These are phyloP conservation scores for Podospora conica DNA, from an alignment of 495 filamentous ascomycete genomes.

Conservation along the genomic window DNA sequence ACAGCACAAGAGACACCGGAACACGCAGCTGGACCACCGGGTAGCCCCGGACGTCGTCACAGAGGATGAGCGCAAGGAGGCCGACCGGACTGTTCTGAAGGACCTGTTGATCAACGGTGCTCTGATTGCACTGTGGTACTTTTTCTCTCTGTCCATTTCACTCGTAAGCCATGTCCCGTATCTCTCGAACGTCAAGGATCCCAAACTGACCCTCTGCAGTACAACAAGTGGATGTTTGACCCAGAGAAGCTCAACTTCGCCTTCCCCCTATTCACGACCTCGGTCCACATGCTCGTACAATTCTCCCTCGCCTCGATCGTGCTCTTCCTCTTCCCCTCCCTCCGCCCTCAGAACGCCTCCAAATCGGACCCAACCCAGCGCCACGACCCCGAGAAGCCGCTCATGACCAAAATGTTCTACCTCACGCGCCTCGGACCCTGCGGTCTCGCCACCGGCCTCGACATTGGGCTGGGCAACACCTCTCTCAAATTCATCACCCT, in stretches of 20 bases:
- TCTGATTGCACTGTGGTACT: conserved; percentile 86
- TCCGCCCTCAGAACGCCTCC: conserved; percentile 60
- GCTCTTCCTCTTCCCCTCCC: conserved; percentile 73
- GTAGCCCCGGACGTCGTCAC: conserved; percentile 54
- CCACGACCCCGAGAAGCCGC: conserved; percentile 54
- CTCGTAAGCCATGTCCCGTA: conserved; percentile 55
- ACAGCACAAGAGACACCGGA: conserved; percentile 56
- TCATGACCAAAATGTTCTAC: conserved; percentile 93
- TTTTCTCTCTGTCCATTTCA: conserved; percentile 91
- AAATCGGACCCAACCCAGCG: conserved; percentile 43
- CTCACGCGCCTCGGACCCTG: conserved; percentile 89
- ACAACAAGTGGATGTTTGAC: conserved; percentile 99
- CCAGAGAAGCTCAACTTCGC: conserved; percentile 78
- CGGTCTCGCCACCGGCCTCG: conserved; percentile 85
- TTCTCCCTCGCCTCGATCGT: conserved; percentile 76
- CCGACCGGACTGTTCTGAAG: conserved; percentile 64
- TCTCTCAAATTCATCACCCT: conserved; percentile 91
- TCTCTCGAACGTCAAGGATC: not conserved
- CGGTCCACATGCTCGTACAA: conserved; percentile 93
- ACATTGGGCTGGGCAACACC: conserved; percentile 95
- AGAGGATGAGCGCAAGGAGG: conserved; percentile 58
- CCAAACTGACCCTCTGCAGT: conserved; percentile 45
- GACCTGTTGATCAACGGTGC: conserved; percentile 61
- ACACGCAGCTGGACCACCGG: conserved; percentile 67
- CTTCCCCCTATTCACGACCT: conserved; percentile 93